These are phyloP conservation scores for Skeletonema potamos DNA, from an alignment of 108 stramenopile genomes.

Conservation along the genomic window DNA sequence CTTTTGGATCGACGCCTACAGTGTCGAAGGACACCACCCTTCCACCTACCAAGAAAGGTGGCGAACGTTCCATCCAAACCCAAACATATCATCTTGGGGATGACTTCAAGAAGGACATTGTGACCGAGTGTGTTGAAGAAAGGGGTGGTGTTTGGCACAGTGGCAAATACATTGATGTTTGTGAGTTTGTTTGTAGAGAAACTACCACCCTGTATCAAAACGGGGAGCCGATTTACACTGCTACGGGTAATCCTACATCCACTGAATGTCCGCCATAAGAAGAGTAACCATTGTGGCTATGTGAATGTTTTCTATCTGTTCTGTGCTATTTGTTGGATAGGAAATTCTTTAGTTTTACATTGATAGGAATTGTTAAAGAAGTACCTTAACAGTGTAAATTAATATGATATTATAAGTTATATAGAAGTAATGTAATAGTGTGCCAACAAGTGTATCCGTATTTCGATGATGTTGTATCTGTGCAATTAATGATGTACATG, in stretches of 20 bases:
- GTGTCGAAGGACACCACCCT: conserved; percentile 25
- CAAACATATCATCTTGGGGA: too few species aligned
- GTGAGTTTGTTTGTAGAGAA: neutral
- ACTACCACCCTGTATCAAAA: neutral
- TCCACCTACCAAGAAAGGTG: neutral
- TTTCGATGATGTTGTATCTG: too few species aligned
- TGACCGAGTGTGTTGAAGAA: too few species aligned
- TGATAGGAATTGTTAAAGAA: neutral
- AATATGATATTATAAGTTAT: too few species aligned
- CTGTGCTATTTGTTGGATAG: neutral
- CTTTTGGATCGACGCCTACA: conserved; percentile 24
- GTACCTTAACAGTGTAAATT: too few species aligned
- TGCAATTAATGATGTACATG: too few species aligned
- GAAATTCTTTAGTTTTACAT: neutral
- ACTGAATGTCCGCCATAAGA: neutral
- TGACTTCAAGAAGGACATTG: too few species aligned
- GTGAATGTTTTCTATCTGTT: neutral
- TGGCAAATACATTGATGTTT: neutral
- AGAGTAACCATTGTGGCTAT: neutral
- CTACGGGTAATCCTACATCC: neutral
- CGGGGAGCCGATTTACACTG: neutral
- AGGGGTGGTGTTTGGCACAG: too few species aligned
- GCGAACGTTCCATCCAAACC: too few species aligned
- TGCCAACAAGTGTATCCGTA: too few species aligned
- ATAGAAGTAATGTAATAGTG: too few species aligned